Evolutionary conservation across 1,284 basidiomycete genomes (phyloP), one percentile per base, ranked within the genome.

Genomic region (Sporisorium scitamineum): DNA sequence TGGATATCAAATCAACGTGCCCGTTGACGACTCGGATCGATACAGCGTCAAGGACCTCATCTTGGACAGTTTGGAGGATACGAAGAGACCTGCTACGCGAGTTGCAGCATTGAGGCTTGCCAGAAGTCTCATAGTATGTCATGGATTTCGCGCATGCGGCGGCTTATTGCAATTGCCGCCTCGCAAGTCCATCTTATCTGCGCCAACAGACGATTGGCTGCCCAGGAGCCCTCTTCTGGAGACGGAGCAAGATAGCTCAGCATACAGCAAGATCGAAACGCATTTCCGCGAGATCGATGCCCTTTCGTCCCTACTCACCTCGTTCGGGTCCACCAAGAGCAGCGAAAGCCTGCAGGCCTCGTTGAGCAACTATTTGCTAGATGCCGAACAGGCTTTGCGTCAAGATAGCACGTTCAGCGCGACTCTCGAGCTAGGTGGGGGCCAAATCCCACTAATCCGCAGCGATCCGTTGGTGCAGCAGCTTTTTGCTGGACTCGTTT

Each of bases 381-480:
- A 96, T 79, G 93, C 93, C 1, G 86, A 94, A 26, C 84, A 89
- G 32, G 88, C 90, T 1, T 53, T 83, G 27, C 62, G 78, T 6
- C 54, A 65, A 34, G 76, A 81, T 34, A 82, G 81, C 65, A 77
- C 72, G 13, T 77, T 70, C 24, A 54, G 58, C 3, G n/a, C 51
- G 3, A 58, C 69, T 20, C 54, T 76, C 27, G 61, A 65, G 3
- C 29, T 64, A 3, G 65, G 58, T 2, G 66, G 58, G 7, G 54
- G 18, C 6, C 64, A 69, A 42, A 54, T 69, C 16, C 88, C 89
- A 8, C 86, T 97, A n/a, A 91, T 91, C 71, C 89, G 91, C 41
- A 90, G 90, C 66, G 95, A 97, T 80, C 90, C 92, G 0, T 87
- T 95, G 11, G 86, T 96, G 20, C 90, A 90, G 4, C 86, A 90